A percentile compares a stretch with the other conserved stretches of the same genome.
Conservation (phyloP, 768 basidiomycete species). For the Xanthoconium purpureum region DNA sequence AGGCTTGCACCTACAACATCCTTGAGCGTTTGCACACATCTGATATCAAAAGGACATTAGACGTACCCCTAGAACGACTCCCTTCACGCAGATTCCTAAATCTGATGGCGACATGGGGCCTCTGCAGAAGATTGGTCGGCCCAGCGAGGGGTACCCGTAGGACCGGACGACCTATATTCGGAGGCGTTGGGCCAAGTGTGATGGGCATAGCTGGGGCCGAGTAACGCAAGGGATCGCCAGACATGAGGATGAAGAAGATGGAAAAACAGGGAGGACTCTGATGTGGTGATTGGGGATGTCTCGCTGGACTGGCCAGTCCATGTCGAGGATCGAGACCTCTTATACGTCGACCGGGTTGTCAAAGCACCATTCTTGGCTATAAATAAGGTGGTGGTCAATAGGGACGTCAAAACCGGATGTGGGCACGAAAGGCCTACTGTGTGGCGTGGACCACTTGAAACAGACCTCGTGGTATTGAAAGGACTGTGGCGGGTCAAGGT, state of each 20-base stretch:
- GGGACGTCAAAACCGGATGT: not conserved
- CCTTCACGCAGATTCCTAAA: not conserved
- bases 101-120: not conserved
- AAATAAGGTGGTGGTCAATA: not conserved
- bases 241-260: not conserved
- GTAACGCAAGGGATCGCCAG: not conserved
- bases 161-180: no score
- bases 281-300: not conserved
- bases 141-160: not conserved
- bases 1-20: not conserved
- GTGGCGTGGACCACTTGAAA: not conserved
- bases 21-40: not conserved
- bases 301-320: not conserved
- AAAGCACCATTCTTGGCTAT: not conserved
- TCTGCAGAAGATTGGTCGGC: not conserved
- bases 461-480: no score
- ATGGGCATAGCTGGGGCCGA: not conserved
- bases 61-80: not conserved
- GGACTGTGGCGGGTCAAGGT: no score
- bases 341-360: slow-evolving; percentile 4
- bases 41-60: not conserved
- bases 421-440: not conserved
- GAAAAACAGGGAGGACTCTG: no score
- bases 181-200: no score
- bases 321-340: not conserved